Conservation (phyloP, 192 early-diverging fungal genomes). For the Dissophora ornata region DNA sequence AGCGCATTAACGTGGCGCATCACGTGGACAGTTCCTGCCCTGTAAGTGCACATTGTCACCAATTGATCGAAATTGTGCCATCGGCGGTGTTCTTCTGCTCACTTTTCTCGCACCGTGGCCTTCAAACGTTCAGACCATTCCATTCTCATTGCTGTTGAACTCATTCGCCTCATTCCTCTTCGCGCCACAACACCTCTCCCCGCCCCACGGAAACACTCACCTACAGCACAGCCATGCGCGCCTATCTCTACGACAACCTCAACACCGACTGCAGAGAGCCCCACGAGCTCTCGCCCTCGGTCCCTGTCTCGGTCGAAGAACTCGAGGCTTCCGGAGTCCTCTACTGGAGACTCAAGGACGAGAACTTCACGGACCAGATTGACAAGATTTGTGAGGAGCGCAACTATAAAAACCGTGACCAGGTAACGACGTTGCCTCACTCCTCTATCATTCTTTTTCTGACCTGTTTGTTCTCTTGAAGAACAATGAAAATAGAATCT, state of each 20-base stretch:
- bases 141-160: not conserved
- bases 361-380: constrained; percentile 68
- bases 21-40: no score
- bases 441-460: no score
- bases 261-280: constrained; percentile 78
- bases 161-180: not conserved
- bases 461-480: no score
- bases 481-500: no score
- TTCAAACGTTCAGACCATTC: constrained; percentile 1
- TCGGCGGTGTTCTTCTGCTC: not conserved
- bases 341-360: constrained; percentile 71
- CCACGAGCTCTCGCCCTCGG: constrained; percentile 79
- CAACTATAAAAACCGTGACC: constrained; percentile 92
- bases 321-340: constrained; percentile 78
- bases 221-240: constrained; percentile 70
- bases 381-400: constrained; percentile 79
- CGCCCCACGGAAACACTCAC: not conserved
- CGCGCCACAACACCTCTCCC: not conserved
- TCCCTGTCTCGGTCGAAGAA: constrained; percentile 72
- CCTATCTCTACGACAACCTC: constrained; percentile 79
- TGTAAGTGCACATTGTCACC: not conserved
- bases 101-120: not conserved
- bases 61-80: not conserved
- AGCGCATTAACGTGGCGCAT: no score
- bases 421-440: constrained; percentile 66